Conservation (phyloP, 768 basidiomycete species). For the Termitomyces titanicus region DNA sequence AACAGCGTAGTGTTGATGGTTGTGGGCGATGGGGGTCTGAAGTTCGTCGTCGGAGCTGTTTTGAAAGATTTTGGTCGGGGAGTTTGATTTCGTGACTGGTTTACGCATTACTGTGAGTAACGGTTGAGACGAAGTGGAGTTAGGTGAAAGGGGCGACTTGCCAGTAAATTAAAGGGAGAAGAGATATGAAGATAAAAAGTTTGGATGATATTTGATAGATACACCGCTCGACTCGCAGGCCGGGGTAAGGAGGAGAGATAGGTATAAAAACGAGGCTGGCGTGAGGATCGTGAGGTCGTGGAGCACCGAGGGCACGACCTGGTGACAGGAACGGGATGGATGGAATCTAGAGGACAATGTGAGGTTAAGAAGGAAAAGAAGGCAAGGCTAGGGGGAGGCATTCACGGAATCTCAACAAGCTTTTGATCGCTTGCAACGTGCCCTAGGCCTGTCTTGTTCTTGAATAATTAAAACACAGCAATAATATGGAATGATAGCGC, state of each 20-base stretch:
- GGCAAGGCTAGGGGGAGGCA: conserved; percentile 61
- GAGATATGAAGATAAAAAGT: conserved; percentile 21
- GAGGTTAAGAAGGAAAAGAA: conserved; percentile 47
- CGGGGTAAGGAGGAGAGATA: conserved; percentile 33
- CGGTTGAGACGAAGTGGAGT: conserved; percentile 21
- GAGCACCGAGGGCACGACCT: conserved; percentile 18
- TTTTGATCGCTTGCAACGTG: conserved; percentile 82
- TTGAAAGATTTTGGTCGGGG: conserved; percentile 42
- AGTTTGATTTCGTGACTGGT: conserved; percentile 50
- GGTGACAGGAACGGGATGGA: conserved; percentile 26
- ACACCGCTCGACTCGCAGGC: conserved; percentile 18
- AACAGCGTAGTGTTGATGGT: conserved; percentile 26
- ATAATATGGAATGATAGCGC: conserved; percentile 10
- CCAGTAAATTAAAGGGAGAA: conserved; percentile 41
- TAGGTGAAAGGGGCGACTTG: conserved; percentile 22
- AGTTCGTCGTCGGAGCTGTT: conserved; percentile 31
- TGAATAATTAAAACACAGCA: conserved; percentile 29
- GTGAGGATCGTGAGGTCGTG: conserved; percentile 58
- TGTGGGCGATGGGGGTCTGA: conserved; percentile 31
- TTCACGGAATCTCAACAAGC: conserved; percentile 44
- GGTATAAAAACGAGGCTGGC: conserved; percentile 50
- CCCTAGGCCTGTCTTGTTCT: conserved; percentile 42
- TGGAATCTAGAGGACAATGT: conserved; percentile 26
- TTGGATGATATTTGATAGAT: conserved; percentile 19
- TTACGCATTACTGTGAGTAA: conserved; percentile 60